Conservation (phyloP, 495 filamentous ascomycete species). For the Penicillium alfredii region DNA sequence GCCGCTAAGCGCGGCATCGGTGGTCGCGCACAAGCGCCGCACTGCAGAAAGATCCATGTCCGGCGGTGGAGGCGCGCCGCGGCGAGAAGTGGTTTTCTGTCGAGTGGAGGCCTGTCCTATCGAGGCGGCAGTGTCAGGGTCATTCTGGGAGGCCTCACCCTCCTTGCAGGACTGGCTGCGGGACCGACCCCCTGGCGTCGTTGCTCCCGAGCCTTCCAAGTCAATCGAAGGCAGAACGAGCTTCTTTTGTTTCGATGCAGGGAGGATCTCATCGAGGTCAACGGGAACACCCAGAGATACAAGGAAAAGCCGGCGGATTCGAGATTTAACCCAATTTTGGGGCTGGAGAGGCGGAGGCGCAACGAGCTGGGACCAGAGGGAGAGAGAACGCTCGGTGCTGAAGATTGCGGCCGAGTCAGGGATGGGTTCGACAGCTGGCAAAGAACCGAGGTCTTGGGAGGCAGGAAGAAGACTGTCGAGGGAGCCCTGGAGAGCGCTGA, state of each 20-base stretch:
- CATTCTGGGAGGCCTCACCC: conserved; percentile 47
- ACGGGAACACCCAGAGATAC: conserved; percentile 94
- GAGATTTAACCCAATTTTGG: conserved; percentile 95
- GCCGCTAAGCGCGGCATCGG: conserved; percentile 69
- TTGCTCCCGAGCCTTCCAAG: conserved; percentile 33
- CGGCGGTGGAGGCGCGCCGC: conserved; percentile 61
- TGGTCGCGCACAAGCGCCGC: conserved; percentile 72
- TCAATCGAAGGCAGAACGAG: conserved; percentile 84
- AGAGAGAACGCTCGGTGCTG: conserved; percentile 62
- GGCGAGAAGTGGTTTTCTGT: conserved; percentile 32
- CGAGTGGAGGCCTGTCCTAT: conserved; percentile 38
- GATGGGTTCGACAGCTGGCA: conserved; percentile 41
- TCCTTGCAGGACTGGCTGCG: conserved; percentile 39
- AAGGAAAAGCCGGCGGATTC: conserved; percentile 91
- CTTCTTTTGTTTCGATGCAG: conserved; percentile 96
- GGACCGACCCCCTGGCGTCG: conserved; percentile 29
- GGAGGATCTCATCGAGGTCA: conserved; percentile 94
- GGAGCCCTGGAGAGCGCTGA: conserved; percentile 40
- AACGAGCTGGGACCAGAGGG: conserved; percentile 93
- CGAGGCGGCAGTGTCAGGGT: conserved; percentile 18
- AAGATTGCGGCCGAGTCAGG: conserved; percentile 43
- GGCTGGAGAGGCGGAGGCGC: conserved; percentile 92
- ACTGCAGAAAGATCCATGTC: conserved; percentile 74
- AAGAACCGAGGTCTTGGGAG: conserved; percentile 34
- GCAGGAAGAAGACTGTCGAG: conserved; percentile 52